These are phyloP conservation scores for Lachancea sp. DNA, from an alignment of 805 yeast genomes.

Conservation along the genomic window DNA sequence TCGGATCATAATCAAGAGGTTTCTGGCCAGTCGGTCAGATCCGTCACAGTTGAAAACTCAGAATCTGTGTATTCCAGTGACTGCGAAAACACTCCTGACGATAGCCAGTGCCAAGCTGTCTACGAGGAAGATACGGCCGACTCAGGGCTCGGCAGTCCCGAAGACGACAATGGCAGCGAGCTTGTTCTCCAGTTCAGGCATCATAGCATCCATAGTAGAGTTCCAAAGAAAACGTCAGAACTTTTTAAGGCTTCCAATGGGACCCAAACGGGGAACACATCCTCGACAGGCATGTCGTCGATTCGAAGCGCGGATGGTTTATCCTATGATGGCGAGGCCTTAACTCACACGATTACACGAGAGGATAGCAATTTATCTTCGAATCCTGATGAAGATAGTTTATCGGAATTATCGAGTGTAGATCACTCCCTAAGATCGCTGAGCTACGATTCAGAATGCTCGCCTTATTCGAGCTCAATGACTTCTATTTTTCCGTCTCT, in stretches of 20 bases:
- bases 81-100: slow-evolving; percentile 3
- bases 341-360: slow-evolving; percentile 12
- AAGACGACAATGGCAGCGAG: slow-evolving; percentile 12
- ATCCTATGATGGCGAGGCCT: slow-evolving; percentile 9
- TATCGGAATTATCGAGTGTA: slow-evolving; percentile 16
- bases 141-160: background rate
- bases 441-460: slow-evolving; percentile 7
- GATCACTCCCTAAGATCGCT: slow-evolving; percentile 13
- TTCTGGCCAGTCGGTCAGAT: background rate
- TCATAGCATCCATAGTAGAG: background rate
- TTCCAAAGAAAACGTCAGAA: background rate
- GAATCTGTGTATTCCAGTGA: slow-evolving; percentile 6
- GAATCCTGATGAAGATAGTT: slow-evolving; percentile 2
- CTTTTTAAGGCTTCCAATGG: background rate
- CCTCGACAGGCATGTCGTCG: slow-evolving; percentile 5
- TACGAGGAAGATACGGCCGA: too few species aligned
- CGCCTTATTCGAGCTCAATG: slow-evolving; percentile 13
- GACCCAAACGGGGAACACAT: background rate
- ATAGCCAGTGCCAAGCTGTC: background rate
- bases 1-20: background rate
- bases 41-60: background rate
- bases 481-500: slow-evolving; percentile 29
- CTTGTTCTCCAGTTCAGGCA: slow-evolving; percentile 23
- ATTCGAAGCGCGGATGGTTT: slow-evolving; percentile 8
- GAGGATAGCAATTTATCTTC: slow-evolving; percentile 5